A percentile compares a stretch with the other conserved stretches of the same genome.
These are phyloP conservation scores for Glaciozyma antarctica DNA, from an alignment of 768 basidiomycete genomes.

Conservation along the genomic window DNA sequence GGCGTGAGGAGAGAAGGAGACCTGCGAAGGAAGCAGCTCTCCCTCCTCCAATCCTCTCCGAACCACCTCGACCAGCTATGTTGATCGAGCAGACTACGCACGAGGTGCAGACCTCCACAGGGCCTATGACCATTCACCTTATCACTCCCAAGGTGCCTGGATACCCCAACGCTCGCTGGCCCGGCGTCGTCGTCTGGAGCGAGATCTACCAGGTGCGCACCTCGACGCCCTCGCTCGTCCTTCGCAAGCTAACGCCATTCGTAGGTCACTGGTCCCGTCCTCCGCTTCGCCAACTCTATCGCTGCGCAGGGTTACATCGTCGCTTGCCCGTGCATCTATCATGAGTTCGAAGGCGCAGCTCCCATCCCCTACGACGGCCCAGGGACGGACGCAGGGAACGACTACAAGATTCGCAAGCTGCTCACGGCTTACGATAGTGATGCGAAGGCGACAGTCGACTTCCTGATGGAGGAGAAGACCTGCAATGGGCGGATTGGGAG, in stretches of 20 bases:
- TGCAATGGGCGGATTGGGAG: constrained; percentile 88
- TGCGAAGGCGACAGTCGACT: constrained; percentile 63
- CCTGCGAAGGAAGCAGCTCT: not conserved
- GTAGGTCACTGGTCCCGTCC: constrained; percentile 22
- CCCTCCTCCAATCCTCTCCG: not conserved
- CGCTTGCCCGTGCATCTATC: constrained; percentile 49
- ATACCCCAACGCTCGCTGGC: constrained; percentile 43
- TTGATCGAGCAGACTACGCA: constrained; percentile 40
- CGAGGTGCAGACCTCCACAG: constrained; percentile 38
- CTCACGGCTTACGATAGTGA: constrained; percentile 88
- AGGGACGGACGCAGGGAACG: constrained; percentile 87
- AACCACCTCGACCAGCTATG: constrained; percentile 26
- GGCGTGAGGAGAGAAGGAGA: not conserved
- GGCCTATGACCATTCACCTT: constrained; percentile 40
- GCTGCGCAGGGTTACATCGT: constrained; percentile 35
- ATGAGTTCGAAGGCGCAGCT: constrained; percentile 84
- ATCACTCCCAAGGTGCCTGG: constrained; percentile 37
- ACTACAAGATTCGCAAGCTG: constrained; percentile 86
- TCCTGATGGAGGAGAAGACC: constrained; percentile 60
- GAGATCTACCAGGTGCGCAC: constrained; percentile 30
- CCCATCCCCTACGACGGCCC: constrained; percentile 73
- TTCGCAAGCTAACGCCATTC: not conserved
- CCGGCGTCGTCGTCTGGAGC: constrained; percentile 36
- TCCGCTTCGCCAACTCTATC: constrained; percentile 38
- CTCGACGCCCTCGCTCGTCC: too few relatives aligned